A percentile compares a stretch with the other conserved stretches of the same genome.
These are phyloP conservation scores for Guadua angustifolia DNA, from an alignment of 176 grass and related monocot species.

Conservation along the genomic window DNA sequence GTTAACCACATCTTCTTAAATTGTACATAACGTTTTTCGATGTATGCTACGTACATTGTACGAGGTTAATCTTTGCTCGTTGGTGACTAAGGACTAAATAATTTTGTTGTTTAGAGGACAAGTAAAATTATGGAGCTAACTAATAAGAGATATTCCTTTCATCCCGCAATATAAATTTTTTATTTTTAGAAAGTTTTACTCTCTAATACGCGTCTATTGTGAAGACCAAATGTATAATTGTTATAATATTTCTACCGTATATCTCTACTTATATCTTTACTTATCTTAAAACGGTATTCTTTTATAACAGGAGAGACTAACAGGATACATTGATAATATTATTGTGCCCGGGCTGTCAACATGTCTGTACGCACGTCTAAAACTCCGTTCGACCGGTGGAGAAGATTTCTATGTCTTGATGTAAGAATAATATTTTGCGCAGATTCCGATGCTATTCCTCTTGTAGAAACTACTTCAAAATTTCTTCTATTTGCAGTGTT, in stretches of 20 bases:
- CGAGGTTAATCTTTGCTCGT: background rate
- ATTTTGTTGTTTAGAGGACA: background rate
- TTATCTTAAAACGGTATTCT: too few species aligned
- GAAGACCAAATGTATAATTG: too few species aligned
- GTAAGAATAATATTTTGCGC: background rate
- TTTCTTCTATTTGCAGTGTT: background rate
- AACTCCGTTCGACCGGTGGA: background rate
- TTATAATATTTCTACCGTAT: too few species aligned
- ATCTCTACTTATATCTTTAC: too few species aligned
- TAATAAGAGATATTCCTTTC: background rate
- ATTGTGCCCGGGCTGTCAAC: too few species aligned
- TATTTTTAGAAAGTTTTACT: background rate
- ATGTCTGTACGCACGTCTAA: background rate
- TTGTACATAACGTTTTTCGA: background rate
- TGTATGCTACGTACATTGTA: background rate
- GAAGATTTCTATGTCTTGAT: background rate
- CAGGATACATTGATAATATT: too few species aligned
- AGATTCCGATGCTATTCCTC: background rate
- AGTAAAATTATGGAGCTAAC: background rate
- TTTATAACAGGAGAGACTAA: too few species aligned
- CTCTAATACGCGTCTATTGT: background rate
- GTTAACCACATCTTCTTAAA: background rate
- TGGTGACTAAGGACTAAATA: background rate
- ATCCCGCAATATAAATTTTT: too few species aligned
- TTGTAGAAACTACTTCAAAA: background rate